Percentiles rank a stretch among this genome's conserved stretches.
Evolutionary conservation across 108 stramenopile species (phyloP).

Genomic region (Fragilaria crotonensis): DNA sequence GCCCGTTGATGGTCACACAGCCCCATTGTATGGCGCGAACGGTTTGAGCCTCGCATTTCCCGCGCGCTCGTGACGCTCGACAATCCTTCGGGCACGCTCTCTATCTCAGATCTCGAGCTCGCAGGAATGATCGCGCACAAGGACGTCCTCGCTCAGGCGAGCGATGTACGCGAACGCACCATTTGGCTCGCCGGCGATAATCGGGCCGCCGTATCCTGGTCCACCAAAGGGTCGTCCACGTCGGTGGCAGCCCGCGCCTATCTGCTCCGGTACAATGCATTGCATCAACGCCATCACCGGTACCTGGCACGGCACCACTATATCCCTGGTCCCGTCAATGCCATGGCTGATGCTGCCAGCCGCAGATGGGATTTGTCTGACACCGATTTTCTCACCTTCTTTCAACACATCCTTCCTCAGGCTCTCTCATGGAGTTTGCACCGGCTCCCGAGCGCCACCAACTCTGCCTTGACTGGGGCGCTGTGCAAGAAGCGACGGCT

Average conservation of each 20-base stretch:
- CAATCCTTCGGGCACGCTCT: slow-evolving; percentile 24
- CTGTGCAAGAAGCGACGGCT: slow-evolving; percentile 7
- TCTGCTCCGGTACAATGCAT: neutral
- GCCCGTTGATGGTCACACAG: slow-evolving; percentile 8
- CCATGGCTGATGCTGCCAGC: too few relatives aligned
- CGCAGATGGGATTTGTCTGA: neutral
- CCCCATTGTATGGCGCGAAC: slow-evolving; percentile 12
- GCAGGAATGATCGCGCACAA: slow-evolving; percentile 22
- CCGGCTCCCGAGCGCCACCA: neutral
- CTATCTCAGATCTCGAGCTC: slow-evolving; percentile 33
- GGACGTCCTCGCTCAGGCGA: slow-evolving; percentile 9
- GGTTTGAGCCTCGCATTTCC: slow-evolving; percentile 3
- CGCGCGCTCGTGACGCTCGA: slow-evolving; percentile 2
- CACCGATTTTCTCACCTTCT: slow-evolving; percentile 1
- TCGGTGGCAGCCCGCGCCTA: too few relatives aligned
- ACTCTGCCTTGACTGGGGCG: slow-evolving; percentile 17
- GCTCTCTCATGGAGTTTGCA: slow-evolving; percentile 3
- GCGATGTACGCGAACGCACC: slow-evolving; percentile 15
- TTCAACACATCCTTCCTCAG: slow-evolving; percentile 10
- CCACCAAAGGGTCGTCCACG: slow-evolving; percentile 8
- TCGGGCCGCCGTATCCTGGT: slow-evolving; percentile 7
- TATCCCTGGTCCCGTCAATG: too few relatives aligned
- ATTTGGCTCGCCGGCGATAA: too few relatives aligned
- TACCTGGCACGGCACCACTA: too few relatives aligned
- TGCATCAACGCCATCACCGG: slow-evolving; percentile 7